A percentile compares a stretch with the other conserved stretches of the same genome.
These are phyloP conservation scores for Starmerella bombicola DNA, from an alignment of 805 yeast genomes.

Conservation along the genomic window DNA sequence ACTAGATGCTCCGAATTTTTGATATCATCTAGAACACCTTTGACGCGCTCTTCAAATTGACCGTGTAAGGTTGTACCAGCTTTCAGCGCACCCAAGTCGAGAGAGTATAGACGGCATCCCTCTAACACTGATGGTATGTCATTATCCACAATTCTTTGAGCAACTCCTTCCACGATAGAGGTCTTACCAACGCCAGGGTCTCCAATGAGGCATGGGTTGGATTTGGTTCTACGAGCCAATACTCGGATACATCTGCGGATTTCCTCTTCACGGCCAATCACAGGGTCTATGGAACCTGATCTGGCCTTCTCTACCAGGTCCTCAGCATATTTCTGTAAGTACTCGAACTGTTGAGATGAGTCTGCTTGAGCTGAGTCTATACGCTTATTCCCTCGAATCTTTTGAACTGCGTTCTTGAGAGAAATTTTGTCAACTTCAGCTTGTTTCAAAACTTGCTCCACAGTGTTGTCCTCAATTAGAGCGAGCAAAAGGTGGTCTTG, in stretches of 20 bases:
- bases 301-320: constrained; percentile 90
- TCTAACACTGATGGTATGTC: constrained; percentile 87
- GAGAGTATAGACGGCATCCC: constrained; percentile 66
- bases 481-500: constrained; percentile 90
- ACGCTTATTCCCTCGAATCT: constrained; percentile 77
- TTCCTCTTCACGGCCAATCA: constrained; percentile 97
- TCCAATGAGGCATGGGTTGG: constrained; percentile 93
- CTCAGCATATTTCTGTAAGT: constrained; percentile 75
- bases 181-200: constrained; percentile 99
- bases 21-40: constrained; percentile 90
- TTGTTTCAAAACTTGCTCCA: constrained; percentile 62
- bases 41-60: constrained; percentile 94
- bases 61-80: constrained; percentile 99
- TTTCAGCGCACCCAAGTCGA: constrained; percentile 90
- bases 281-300: constrained; percentile 93
- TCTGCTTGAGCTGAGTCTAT: constrained; percentile 93
- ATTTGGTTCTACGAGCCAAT: constrained; percentile 90
- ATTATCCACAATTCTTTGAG: constrained; percentile 88
- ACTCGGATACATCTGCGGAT: constrained; percentile 90
- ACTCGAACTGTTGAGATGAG: constrained; percentile 72
- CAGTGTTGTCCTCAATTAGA: constrained; percentile 60
- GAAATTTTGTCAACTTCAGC: constrained; percentile 50
- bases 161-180: constrained; percentile 95
- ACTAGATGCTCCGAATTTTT: constrained; percentile 78
- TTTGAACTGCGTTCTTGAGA: constrained; percentile 62